These are phyloP conservation scores for Chlamydomonas asymmetrica DNA, from an alignment of 139 green algal genomes.

Conservation along the genomic window DNA sequence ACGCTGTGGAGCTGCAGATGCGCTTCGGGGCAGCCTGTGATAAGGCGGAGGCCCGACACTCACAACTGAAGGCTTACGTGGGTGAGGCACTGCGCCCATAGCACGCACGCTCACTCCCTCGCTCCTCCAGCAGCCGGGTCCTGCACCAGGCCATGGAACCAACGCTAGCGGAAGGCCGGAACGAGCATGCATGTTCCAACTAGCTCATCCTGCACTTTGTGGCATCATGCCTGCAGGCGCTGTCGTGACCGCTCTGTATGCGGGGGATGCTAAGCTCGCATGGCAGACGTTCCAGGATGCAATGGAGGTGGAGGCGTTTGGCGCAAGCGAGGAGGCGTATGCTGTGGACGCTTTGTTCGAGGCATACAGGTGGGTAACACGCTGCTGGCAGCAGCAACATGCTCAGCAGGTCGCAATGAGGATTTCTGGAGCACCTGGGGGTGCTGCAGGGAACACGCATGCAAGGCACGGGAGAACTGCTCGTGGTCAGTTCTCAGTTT, in stretches of 20 bases:
- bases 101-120: too few relatives aligned
- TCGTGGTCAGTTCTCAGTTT: neutral
- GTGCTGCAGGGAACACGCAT: neutral
- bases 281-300: constrained; percentile 71
- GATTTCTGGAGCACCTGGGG: neutral
- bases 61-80: constrained; percentile 72
- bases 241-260: constrained; percentile 71
- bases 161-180: too few relatives aligned
- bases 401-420: neutral
- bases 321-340: constrained; percentile 70
- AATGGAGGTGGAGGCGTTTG: constrained; percentile 66
- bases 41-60: constrained; percentile 7
- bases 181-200: too few relatives aligned
- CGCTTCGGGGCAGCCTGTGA: constrained; percentile 66
- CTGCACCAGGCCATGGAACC: too few relatives aligned
- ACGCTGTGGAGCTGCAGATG: constrained; percentile 59
- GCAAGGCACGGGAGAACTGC: neutral
- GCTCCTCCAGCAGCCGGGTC: too few relatives aligned
- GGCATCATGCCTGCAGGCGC: constrained; percentile 37
- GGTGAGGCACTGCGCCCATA: too few relatives aligned
- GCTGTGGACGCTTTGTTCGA: constrained; percentile 73
- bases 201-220: too few relatives aligned
- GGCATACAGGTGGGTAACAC: constrained; percentile 60
- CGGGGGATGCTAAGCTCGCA: constrained; percentile 50
- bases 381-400: too few relatives aligned